Evolutionary conservation across 2,329 filamentous ascomycete species (phyloP).

Genomic region (Neonectria magnoliae): DNA sequence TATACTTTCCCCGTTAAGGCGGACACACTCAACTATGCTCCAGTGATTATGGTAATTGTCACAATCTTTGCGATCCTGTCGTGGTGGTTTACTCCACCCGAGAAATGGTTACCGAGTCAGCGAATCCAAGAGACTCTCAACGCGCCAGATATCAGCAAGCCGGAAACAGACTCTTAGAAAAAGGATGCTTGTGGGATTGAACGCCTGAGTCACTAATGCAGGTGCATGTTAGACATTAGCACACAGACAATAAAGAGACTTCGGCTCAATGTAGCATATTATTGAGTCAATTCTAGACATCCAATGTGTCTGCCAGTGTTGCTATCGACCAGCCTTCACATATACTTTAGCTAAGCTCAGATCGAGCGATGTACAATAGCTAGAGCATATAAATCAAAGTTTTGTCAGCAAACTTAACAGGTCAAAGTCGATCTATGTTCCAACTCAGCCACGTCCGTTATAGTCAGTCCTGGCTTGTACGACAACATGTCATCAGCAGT

Average conservation of each 20-base stretch:
- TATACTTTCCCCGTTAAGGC: conserved; percentile 56
- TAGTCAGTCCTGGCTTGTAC: no score
- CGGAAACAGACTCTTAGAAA: background rate
- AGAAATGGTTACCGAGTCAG: conserved; percentile 56
- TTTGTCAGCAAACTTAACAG: no score
- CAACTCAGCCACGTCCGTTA: no score
- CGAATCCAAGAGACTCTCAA: conserved; percentile 52
- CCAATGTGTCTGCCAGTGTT: no score
- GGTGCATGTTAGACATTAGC: background rate
- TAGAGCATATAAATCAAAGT: no score
- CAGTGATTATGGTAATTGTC: conserved; percentile 60
- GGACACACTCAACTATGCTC: conserved; percentile 58
- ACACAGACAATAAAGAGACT: background rate
- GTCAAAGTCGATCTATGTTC: no score
- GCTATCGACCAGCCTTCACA: no score
- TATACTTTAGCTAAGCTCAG: no score
- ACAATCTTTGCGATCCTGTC: conserved; percentile 59
- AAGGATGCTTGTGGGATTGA: background rate
- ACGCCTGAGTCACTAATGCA: background rate
- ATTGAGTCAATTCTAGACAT: no score
- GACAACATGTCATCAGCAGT: no score
- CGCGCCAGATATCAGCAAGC: conserved; percentile 13
- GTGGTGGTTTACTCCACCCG: conserved; percentile 59
- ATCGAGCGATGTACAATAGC: no score
- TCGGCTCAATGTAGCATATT: background rate